Evolutionary conservation across 306 rosid species (phyloP).

Genomic region (Comarum palustre): DNA sequence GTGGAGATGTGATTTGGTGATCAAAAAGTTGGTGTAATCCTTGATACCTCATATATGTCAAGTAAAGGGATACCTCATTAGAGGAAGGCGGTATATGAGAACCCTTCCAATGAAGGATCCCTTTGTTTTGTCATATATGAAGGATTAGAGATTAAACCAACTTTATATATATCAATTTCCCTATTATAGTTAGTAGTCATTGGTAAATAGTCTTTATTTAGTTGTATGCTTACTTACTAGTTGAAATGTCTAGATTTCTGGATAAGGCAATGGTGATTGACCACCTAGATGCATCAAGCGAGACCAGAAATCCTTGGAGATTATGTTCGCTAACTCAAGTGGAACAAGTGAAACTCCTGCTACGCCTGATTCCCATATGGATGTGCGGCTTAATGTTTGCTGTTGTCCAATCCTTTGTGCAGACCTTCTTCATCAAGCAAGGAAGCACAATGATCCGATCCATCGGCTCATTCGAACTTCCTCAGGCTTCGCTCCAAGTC

Average conservation of each 20-base stretch:
- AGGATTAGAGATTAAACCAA: too few relatives aligned
- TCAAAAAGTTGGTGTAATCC: too few relatives aligned
- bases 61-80: too few relatives aligned
- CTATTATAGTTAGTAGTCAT: too few relatives aligned
- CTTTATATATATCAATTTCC: too few relatives aligned
- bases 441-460: constrained; percentile 57
- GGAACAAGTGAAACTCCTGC: constrained; percentile 60
- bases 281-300: constrained; percentile 38
- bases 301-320: constrained; percentile 62
- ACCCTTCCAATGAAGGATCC: too few relatives aligned
- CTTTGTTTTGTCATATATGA: too few relatives aligned
- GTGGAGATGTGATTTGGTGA: too few relatives aligned
- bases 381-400: constrained; percentile 57
- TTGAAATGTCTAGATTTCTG: constrained; percentile 40
- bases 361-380: constrained; percentile 68
- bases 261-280: constrained; percentile 62
- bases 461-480: constrained; percentile 47
- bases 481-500: constrained; percentile 66
- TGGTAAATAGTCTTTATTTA: too few relatives aligned
- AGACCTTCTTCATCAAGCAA: constrained; percentile 64
- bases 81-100: too few relatives aligned
- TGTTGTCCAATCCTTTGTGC: constrained; percentile 48
- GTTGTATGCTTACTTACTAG: background rate
- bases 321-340: constrained; percentile 61
- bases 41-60: too few relatives aligned